Base-by-base conservation (phyloP, 768 basidiomycete species). In the Filobasidium wieringae region DNA sequence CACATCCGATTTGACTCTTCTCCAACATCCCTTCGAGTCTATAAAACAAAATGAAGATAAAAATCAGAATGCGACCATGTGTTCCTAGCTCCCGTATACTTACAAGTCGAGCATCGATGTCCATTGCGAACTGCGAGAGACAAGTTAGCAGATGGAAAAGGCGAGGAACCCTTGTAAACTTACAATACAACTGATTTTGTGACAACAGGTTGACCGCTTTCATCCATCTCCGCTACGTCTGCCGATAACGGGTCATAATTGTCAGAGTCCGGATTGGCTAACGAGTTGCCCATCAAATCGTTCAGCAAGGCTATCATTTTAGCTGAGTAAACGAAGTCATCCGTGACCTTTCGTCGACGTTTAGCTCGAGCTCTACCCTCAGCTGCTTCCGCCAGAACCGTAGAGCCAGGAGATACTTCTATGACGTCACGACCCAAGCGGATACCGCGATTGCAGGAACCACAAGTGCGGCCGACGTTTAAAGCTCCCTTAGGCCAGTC, bases 171-270 rank as follows among this genome's bases (percentile, higher is more conserved):
- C 36, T 47, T 31, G 26, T 43, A 33, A 41, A 80, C 90, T 73
- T 71, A 96, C 87, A 97, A 97, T 53, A 97, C 92, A 39, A 97
- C 86, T 3, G 89, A 92, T 77, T 99, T 97, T 53, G 86, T 73
- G 17, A 86, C 84, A 15, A 86, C 65, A 26, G 79, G 79, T 60
- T 83, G 82, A 22, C 87, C 89, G 22, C 85, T 74, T 41, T 79
- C 78, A 63, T 92, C 87, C 26, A 87, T 77, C 78, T 86, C 83
- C 67, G 88, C 82, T 22, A 88, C 78, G 76, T 74, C 17, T 45
- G 36, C 17, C 49, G 54, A 40, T 47, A 64, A 62, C 31, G 87
- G 83, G 71, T 91, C 86, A 66, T 89, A 96, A 72, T 97, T 93
- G 15, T 75, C 72, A 17, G 91, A 93, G 69, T 87, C 78, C 15